phyloP scores from a whole-genome alignment of 2,329 filamentous ascomycete species.

The Epichloe sp. region DNA sequence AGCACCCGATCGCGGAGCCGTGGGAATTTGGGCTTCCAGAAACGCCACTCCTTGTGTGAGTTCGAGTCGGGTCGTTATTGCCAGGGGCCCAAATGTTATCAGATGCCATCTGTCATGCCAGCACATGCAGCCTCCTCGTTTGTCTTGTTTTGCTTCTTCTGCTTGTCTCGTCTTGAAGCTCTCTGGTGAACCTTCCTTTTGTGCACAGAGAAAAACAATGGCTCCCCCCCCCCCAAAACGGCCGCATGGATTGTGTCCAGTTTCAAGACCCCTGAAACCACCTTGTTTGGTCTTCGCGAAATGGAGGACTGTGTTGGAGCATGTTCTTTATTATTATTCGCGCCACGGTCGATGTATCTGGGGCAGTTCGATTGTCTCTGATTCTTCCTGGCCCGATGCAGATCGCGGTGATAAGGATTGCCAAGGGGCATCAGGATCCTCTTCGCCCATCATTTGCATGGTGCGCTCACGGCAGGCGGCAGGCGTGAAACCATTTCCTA shows the following conservation, averaged over 20 bases:
- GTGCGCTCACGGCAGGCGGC: constrained; percentile 75
- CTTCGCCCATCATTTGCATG: constrained; percentile 42
- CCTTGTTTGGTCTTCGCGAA: not conserved
- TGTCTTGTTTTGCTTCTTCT: too few relatives aligned
- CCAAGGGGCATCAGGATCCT: constrained; percentile 32
- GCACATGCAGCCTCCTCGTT: not conserved
- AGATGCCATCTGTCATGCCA: not conserved
- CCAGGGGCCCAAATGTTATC: too few relatives aligned
- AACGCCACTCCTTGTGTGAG: not conserved
- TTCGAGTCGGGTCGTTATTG: too few relatives aligned
- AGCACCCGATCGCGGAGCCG: not conserved
- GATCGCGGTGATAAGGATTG: constrained; percentile 40
- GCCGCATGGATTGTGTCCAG: not conserved
- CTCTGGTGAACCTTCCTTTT: too few relatives aligned
- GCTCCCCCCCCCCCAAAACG: too few relatives aligned
- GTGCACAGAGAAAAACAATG: too few relatives aligned
- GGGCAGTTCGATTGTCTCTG: constrained; percentile 9
- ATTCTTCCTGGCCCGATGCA: constrained; percentile 9
- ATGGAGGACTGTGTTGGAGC: not conserved
- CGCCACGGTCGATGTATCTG: constrained; percentile 11
- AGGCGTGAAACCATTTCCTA: constrained; percentile 80
- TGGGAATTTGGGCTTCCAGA: not conserved
- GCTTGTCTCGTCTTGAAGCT: too few relatives aligned
- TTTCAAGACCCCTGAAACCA: not conserved
- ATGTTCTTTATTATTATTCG: not conserved